A percentile compares a stretch with the other conserved stretches of the same genome.
These are phyloP conservation scores for Lachancea dasiensis DNA, from an alignment of 805 yeast genomes.

Conservation along the genomic window DNA sequence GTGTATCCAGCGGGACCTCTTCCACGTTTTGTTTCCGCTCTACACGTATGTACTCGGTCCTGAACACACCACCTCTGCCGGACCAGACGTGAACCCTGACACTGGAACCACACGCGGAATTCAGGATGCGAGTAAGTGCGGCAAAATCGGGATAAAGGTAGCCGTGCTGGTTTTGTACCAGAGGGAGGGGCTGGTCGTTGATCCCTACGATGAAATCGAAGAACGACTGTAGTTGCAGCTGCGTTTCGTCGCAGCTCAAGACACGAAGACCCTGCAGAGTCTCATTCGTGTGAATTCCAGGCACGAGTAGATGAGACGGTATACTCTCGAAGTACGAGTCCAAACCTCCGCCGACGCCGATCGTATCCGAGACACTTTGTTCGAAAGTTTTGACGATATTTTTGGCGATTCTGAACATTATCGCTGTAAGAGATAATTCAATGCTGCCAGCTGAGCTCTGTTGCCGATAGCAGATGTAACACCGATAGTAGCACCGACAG, in stretches of 20 bases:
- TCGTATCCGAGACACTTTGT: constrained; percentile 35
- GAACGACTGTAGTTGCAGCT: constrained; percentile 67
- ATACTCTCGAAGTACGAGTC: constrained; percentile 35
- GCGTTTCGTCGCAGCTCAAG: constrained; percentile 43
- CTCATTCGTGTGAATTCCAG: constrained; percentile 25
- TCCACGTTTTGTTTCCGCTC: constrained; percentile 31
- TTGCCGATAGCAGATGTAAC: no score
- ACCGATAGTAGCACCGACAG: no score
- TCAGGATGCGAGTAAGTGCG: constrained; percentile 27
- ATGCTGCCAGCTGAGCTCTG: no score
- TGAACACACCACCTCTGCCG: constrained; percentile 70
- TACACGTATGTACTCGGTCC: constrained; percentile 34
- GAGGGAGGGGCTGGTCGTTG: constrained; percentile 59
- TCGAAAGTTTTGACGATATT: constrained; percentile 53
- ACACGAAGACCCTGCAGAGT: constrained; percentile 52
- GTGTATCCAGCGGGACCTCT: constrained; percentile 24
- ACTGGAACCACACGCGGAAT: constrained; percentile 27
- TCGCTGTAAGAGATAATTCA: neutral
- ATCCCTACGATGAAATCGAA: constrained; percentile 83
- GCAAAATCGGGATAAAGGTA: constrained; percentile 39
- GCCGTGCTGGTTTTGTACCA: constrained; percentile 32
- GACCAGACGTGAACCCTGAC: constrained; percentile 69
- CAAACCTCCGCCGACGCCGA: constrained; percentile 28
- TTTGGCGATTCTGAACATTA: constrained; percentile 60
- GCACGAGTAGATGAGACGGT: constrained; percentile 30